A percentile compares a stretch with the other conserved stretches of the same genome.
These are phyloP conservation scores for Backusella westeae DNA, from an alignment of 192 early-diverging fungal species.

Conservation along the genomic window DNA sequence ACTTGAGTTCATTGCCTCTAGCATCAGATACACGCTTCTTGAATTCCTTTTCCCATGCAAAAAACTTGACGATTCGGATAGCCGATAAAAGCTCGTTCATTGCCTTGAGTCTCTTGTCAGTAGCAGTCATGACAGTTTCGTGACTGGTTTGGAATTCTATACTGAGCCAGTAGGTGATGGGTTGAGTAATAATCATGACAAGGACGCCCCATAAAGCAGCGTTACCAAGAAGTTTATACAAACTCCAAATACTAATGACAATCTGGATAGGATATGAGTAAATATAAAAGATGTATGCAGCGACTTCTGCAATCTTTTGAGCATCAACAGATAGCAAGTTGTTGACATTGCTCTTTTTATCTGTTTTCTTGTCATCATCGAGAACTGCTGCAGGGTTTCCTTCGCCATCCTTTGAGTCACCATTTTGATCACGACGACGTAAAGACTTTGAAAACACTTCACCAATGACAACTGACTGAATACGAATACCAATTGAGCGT, in stretches of 20 bases:
- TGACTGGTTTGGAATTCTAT: slow-evolving; percentile 44
- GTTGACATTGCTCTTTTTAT: slow-evolving; percentile 50
- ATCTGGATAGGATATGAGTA: slow-evolving; percentile 69
- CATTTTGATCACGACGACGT: slow-evolving; percentile 33
- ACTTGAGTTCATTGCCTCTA: slow-evolving; percentile 63
- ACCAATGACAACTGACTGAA: slow-evolving; percentile 45
- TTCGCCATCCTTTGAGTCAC: neutral
- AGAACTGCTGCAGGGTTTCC: neutral
- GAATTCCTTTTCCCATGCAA: slow-evolving; percentile 83
- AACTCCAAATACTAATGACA: slow-evolving; percentile 60
- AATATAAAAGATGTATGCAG: slow-evolving; percentile 55
- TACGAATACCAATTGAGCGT: slow-evolving; percentile 57
- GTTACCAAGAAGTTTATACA: slow-evolving; percentile 78
- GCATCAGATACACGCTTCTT: slow-evolving; percentile 60
- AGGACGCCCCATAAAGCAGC: slow-evolving; percentile 80
- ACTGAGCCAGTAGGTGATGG: slow-evolving; percentile 50
- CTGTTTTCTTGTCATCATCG: slow-evolving; percentile 24
- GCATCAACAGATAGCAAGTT: slow-evolving; percentile 66
- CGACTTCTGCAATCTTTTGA: slow-evolving; percentile 50
- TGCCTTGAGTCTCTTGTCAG: slow-evolving; percentile 77
- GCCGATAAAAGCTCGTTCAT: slow-evolving; percentile 87
- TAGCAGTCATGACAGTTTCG: slow-evolving; percentile 54
- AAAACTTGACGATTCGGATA: slow-evolving; percentile 93
- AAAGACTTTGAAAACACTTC: slow-evolving; percentile 40
- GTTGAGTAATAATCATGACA: slow-evolving; percentile 62